A percentile compares a stretch with the other conserved stretches of the same genome.
Evolutionary conservation across 2,329 filamentous ascomycete genomes (phyloP).

Genomic region (Dothideomycetes sp.): DNA sequence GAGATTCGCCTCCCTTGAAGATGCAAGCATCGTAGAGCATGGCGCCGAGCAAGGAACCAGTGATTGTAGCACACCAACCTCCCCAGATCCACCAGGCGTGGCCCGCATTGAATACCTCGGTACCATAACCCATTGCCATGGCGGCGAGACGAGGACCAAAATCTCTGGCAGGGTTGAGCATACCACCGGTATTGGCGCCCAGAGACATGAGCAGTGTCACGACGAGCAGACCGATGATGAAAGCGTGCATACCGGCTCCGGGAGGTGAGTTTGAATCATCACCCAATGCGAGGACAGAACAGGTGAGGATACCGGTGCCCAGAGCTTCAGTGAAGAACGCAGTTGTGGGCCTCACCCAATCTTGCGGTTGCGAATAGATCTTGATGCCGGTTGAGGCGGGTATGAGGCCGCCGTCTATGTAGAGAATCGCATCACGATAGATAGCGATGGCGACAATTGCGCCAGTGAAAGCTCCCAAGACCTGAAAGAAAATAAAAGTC

Average conservation of each 20-base stretch:
- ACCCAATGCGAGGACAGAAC: slow-evolving; percentile 33
- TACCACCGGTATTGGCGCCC: slow-evolving; percentile 39
- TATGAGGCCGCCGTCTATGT: slow-evolving; percentile 31
- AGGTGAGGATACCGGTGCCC: slow-evolving; percentile 27
- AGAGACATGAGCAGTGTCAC: slow-evolving; percentile 32
- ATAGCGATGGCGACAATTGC: slow-evolving; percentile 38
- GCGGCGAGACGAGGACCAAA: slow-evolving; percentile 42
- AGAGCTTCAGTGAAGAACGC: slow-evolving; percentile 39
- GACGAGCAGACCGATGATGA: slow-evolving; percentile 39
- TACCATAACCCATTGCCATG: slow-evolving; percentile 37
- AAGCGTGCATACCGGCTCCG: slow-evolving; percentile 44
- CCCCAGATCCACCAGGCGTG: slow-evolving; percentile 42
- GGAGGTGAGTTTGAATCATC: slow-evolving; percentile 23
- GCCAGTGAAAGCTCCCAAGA: slow-evolving; percentile 45
- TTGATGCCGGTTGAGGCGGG: slow-evolving; percentile 18
- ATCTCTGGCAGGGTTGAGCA: slow-evolving; percentile 43
- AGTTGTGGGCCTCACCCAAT: slow-evolving; percentile 23
- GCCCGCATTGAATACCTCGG: slow-evolving; percentile 23
- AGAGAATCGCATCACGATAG: slow-evolving; percentile 31
- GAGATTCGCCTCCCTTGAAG: slow-evolving; percentile 42
- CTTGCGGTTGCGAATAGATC: slow-evolving; percentile 23
- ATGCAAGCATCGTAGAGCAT: slow-evolving; percentile 43
- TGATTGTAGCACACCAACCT: slow-evolving; percentile 32
- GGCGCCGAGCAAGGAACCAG: slow-evolving; percentile 35
- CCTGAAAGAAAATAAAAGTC: slow-evolving; percentile 43